Conservation (phyloP, 2,329 filamentous ascomycete genomes). For the Arachnomyces sp. region DNA sequence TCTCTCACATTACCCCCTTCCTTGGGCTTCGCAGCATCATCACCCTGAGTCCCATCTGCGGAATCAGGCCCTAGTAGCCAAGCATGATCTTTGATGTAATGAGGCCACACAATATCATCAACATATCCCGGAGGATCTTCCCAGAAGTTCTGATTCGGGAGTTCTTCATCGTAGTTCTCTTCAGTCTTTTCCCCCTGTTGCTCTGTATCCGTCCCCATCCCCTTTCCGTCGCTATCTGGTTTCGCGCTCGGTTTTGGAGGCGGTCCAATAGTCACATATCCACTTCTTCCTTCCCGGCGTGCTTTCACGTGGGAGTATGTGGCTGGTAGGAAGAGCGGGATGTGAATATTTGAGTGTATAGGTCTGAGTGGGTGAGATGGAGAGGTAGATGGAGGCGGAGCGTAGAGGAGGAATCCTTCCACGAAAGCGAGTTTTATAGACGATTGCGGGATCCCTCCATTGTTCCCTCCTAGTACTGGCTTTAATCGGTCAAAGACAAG, state of each 20-base stretch:
- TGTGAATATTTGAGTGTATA: constrained; percentile 47
- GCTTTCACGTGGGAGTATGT: constrained; percentile 44
- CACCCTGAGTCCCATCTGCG: constrained; percentile 46
- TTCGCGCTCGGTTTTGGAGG: constrained; percentile 18
- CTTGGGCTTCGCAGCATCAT: constrained; percentile 20
- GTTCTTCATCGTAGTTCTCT: constrained; percentile 12
- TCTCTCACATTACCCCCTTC: constrained; percentile 34
- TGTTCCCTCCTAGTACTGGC: constrained; percentile 2
- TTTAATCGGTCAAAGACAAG: constrained; percentile 18
- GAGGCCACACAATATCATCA: constrained; percentile 90
- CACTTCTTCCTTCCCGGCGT: constrained; percentile 33
- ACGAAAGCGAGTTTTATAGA: constrained; percentile 58
- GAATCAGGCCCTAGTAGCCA: constrained; percentile 68
- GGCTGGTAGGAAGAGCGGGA: constrained; percentile 70
- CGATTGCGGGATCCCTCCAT: constrained; percentile 18
- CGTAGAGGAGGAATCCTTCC: constrained; percentile 83
- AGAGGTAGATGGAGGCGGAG: constrained; percentile 28
- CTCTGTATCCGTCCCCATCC: constrained; percentile 1
- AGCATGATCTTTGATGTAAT: constrained; percentile 72
- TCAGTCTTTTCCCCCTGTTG: constrained; percentile 3
- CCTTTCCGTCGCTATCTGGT: constrained; percentile 1
- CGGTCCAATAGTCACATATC: constrained; percentile 40
- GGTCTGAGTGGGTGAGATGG: constrained; percentile 19
- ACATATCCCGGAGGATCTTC: constrained; percentile 89
- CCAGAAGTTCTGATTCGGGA: constrained; percentile 70